phyloP scores from a whole-genome alignment of 352 stramenopile genomes.

The Phytophthora palmivora region DNA sequence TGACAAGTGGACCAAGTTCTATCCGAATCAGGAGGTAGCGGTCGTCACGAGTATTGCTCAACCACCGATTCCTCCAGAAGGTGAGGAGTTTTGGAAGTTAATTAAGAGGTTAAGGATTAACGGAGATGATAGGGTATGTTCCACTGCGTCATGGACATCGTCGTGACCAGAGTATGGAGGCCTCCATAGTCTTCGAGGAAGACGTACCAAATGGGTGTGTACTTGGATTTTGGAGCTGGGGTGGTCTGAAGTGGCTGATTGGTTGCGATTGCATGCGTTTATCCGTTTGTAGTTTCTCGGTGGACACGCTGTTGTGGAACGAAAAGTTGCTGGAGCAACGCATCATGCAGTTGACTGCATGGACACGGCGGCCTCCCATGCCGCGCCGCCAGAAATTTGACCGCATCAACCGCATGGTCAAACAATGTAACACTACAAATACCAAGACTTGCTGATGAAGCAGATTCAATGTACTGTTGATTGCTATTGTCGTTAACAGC shows the following conservation, averaged over 20 bases:
- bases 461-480: constrained; percentile 17
- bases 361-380: constrained; percentile 60
- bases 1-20: constrained; percentile 63
- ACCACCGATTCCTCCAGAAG: constrained; percentile 58
- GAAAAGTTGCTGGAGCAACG: constrained; percentile 71
- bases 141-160: constrained; percentile 62
- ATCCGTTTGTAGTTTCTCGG: constrained; percentile 54
- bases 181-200: constrained; percentile 21
- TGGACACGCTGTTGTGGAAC: constrained; percentile 76
- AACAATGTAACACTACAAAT: constrained; percentile 57
- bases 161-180: constrained; percentile 23
- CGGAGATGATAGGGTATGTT: constrained; percentile 51
- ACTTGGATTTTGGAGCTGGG: not conserved
- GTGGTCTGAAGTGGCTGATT: constrained; percentile 1
- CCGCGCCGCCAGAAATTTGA: constrained; percentile 68
- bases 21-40: constrained; percentile 58
- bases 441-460: constrained; percentile 33
- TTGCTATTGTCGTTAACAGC: not conserved
- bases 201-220: constrained; percentile 45
- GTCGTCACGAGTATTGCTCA: constrained; percentile 66
- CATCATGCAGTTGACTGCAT: constrained; percentile 68
- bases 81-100: constrained; percentile 29
- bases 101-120: constrained; percentile 7
- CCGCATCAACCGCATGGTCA: constrained; percentile 75
- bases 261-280: constrained; percentile 5